Evolutionary conservation across 345 rosid genomes (phyloP).

Genomic region (Mangifera indica): DNA sequence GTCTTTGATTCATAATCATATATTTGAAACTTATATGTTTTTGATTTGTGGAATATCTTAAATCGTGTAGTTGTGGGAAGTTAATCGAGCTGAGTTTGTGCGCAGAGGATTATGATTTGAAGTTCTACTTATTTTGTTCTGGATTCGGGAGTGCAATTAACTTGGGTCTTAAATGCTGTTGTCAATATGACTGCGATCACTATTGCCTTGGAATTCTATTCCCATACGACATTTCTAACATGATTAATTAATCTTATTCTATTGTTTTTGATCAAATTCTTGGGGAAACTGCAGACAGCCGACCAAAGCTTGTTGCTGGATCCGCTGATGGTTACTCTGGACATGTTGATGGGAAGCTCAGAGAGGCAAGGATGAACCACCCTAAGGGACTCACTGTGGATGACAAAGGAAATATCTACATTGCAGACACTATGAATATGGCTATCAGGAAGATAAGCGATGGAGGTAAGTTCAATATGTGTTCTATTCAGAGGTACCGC

Average conservation of each 20-base stretch:
- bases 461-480: constrained; percentile 45
- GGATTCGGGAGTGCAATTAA: not conserved
- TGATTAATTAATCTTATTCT: not conserved
- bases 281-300: constrained; percentile 46
- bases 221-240: not conserved
- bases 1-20: constrained; percentile 6
- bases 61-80: not conserved
- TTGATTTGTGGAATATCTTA: not conserved
- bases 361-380: constrained; percentile 87
- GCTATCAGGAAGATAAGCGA: constrained; percentile 93
- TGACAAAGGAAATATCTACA: constrained; percentile 85
- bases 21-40: too few species aligned
- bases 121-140: not conserved
- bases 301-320: constrained; percentile 88
- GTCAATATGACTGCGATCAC: not conserved
- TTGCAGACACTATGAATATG: constrained; percentile 84
- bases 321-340: constrained; percentile 83
- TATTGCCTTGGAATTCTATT: not conserved
- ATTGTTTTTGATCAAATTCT: constrained; percentile 10
- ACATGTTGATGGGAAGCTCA: constrained; percentile 79
- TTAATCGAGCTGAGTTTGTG: not conserved
- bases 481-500: not conserved
- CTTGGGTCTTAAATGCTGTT: not conserved
- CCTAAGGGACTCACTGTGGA: constrained; percentile 91
- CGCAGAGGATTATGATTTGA: not conserved